These are phyloP conservation scores for Fusarium solani-melongenae DNA, from an alignment of 2,329 filamentous ascomycete genomes.

Conservation along the genomic window DNA sequence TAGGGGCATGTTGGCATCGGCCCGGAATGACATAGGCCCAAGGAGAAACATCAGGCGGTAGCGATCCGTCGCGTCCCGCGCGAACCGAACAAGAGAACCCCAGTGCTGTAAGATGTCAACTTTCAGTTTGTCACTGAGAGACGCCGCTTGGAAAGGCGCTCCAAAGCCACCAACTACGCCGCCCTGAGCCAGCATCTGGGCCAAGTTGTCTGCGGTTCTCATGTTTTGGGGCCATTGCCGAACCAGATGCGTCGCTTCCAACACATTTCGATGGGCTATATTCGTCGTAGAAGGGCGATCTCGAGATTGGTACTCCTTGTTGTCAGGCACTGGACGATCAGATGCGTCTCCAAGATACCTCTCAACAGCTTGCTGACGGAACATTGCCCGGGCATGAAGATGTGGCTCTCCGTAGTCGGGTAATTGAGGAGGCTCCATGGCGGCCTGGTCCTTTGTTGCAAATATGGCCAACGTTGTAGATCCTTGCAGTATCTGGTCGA, in stretches of 20 bases:
- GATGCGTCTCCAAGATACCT: constrained; percentile 15
- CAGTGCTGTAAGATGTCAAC: constrained; percentile 31
- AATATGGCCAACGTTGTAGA: constrained; percentile 45
- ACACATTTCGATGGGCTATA: constrained; percentile 36
- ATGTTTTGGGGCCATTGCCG: constrained; percentile 28
- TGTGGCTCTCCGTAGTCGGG: constrained; percentile 25
- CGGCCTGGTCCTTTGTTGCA: constrained; percentile 20
- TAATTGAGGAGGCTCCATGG: constrained; percentile 1
- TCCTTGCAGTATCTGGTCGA: constrained; percentile 44
- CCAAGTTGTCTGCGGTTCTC: constrained; percentile 29
- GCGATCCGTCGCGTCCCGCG: constrained; percentile 9
- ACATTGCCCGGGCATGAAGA: constrained; percentile 27
- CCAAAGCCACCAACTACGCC: constrained; percentile 33
- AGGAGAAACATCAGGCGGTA: constrained; percentile 40
- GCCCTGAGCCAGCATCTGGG: constrained; percentile 23
- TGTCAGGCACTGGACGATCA: constrained; percentile 5
- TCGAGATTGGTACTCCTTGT: constrained; percentile 26
- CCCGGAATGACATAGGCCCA: constrained; percentile 36
- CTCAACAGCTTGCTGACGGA: constrained; percentile 32
- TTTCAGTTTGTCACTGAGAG: constrained; percentile 35
- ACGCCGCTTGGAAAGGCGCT: constrained; percentile 18
- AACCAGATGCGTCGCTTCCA: constrained; percentile 33
- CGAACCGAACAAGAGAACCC: constrained; percentile 31
- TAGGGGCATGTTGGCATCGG: constrained; percentile 32
- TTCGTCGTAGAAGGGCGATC: constrained; percentile 34